Base-by-base conservation (phyloP, 2,329 filamentous ascomycete genomes). In the Verticillium isaacii region DNA sequence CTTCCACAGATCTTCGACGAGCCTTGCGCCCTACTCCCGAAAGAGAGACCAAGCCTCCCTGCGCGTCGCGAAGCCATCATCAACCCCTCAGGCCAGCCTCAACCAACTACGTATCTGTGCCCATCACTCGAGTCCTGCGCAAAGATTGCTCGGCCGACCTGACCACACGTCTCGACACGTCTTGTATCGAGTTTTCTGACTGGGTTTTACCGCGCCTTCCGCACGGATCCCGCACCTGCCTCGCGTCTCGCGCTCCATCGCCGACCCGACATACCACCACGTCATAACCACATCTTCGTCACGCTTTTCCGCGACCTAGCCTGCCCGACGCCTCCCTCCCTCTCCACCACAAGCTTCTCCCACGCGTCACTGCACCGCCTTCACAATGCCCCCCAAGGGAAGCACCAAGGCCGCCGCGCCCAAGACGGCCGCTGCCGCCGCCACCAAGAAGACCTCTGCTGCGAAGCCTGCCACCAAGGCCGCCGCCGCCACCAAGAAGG, bases 391-490 rank as follows among this genome's bases (percentile, higher is more conserved):
- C 64, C 69, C 72, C 64, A 71, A 72, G 67, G 63, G 66, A 39
- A 63, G 59, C 36, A 69, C 70, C 29, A 68, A 68, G 60, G 60
- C 68, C 34, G 70, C 72, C 52, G 62, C 45, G 62, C 68, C 56
- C 69, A 74, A 65, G 62, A 66, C 64, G 23, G 63, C 55, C 36
- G 55, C 63, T 32, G 67, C 65, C 34, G 67, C 67, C 59, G 65
- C 70, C 58, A 58, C 68, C 2, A 70, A 69, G 63, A 72, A 72
- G 67, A 63, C 70, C 5, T 68, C 67, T 36, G 34, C 34, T 14
- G 34, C 34, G 9, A 60, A 56, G 58, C 9, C 56, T 34, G 60
- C 68, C 50, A 60, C 63, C 32, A 67, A 66, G 59, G 14, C 59
- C 23, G 57, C 61, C 23, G 57, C 61, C 8, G 61, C 66, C 8